Evolutionary conservation across 352 stramenopile species (phyloP), one percentile per base, ranked within the genome.

Genomic region (Phytopythium boreale): DNA sequence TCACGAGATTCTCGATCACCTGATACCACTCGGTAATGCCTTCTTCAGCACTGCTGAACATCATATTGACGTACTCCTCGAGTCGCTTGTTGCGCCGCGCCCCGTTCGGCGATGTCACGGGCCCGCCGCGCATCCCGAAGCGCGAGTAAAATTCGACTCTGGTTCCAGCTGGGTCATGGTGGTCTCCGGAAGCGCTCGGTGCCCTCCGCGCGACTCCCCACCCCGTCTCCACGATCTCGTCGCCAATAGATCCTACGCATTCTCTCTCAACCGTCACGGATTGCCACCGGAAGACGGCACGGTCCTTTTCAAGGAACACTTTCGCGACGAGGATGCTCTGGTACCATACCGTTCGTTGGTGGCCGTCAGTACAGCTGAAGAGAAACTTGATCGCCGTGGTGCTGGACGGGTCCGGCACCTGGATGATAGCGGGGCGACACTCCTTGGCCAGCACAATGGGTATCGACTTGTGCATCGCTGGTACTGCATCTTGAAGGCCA

Each of bases 221-320:
- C 43, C 43, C 43, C 20, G 43, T 49, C 7, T 49, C 43, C 19
- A 49, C 20, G 20, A 49, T 49, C 6, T 49, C 43, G 19, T 49
- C 43, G 43, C 43, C 20, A 26, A 4, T 0, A 49, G 43, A 49
- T 11, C 20, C 43, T 12, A 26, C 20, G 39, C 17, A n/a, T 2
- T 46, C 39, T 8, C 12, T 20, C 2, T 49, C 43, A 19, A 26
- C 43, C 9, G 43, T 49, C 19, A 22, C 20, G 19, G 43, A 8
- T 10, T 20, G 44, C 44, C 44, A 51, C 7, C 22, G 29, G 10
- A 29, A 51, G 22, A 51, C 11, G 9, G 44, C 44, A 3, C 19
- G 22, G 44, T 51, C 44, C 10, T 27, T 4, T 4, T 51, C 86
- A 61, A 88, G 74, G 51, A 91, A 75, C 65, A 77, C 71, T 55